phyloP scores from a whole-genome alignment of 495 filamentous ascomycete genomes.

The Annulohypoxylon nitens region DNA sequence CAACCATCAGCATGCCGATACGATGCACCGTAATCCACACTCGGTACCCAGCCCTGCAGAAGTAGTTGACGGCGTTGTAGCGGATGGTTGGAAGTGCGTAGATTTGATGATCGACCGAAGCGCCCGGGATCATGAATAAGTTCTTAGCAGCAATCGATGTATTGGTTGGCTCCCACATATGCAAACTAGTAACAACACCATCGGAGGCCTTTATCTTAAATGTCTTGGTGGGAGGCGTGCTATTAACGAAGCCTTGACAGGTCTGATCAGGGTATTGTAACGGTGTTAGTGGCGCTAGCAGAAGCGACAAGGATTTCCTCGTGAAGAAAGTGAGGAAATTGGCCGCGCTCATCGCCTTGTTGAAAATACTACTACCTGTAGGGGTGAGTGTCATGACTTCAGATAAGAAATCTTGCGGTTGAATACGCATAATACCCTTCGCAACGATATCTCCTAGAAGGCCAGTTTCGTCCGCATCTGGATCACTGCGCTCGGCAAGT shows the following conservation, averaged over 20 bases:
- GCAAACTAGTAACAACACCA: constrained; percentile 65
- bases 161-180: constrained; percentile 68
- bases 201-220: constrained; percentile 62
- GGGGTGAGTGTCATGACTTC: constrained; percentile 69
- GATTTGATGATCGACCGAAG: constrained; percentile 73
- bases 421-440: constrained; percentile 71
- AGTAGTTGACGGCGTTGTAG: constrained; percentile 75
- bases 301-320: constrained; percentile 64
- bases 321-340: constrained; percentile 71
- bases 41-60: constrained; percentile 69
- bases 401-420: constrained; percentile 65
- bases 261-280: constrained; percentile 67
- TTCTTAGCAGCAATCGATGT: constrained; percentile 55
- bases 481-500: constrained; percentile 46
- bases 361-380: constrained; percentile 60
- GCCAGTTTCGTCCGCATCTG: constrained; percentile 55
- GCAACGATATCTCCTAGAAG: constrained; percentile 62
- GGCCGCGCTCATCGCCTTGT: constrained; percentile 58
- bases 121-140: constrained; percentile 72
- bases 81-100: constrained; percentile 74
- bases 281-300: constrained; percentile 67
- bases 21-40: constrained; percentile 72
- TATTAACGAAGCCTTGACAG: constrained; percentile 63
- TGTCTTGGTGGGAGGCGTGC: constrained; percentile 57
- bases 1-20: constrained; percentile 67